A percentile compares a stretch with the other conserved stretches of the same genome.
phyloP scores from a whole-genome alignment of 208 protist species.

The Leishmania turanica region DNA sequence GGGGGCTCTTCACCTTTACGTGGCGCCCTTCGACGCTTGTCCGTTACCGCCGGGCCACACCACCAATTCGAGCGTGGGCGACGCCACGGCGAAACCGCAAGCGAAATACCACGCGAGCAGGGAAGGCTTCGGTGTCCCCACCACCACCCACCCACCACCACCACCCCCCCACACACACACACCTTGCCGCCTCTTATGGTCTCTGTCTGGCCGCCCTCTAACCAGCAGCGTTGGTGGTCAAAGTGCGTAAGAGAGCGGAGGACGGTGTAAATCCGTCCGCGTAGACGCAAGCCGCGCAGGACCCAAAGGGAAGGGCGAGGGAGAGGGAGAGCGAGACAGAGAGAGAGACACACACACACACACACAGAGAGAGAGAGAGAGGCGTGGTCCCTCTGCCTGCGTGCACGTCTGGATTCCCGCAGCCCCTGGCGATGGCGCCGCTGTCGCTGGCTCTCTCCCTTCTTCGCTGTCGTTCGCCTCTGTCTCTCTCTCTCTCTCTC shows the following conservation, averaged over 20 bases:
- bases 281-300: not conserved
- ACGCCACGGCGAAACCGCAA: not conserved
- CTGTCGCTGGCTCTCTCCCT: not conserved
- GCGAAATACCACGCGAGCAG: not conserved
- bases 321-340: not conserved
- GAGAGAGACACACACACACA: not conserved
- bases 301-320: not conserved
- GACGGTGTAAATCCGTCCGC: not conserved
- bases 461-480: not conserved
- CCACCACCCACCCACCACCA: too few species aligned
- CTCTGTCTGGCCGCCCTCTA: not conserved
- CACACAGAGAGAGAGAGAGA: not conserved
- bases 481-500: not conserved
- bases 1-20: not conserved
- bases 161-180: too few species aligned
- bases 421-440: not conserved
- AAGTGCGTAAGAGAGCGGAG: not conserved
- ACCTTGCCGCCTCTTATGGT: too few species aligned
- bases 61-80: not conserved
- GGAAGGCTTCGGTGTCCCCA: not conserved
- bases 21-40: not conserved
- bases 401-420: not conserved
- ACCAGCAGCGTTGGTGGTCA: not conserved
- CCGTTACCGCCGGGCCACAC: not conserved
- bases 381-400: not conserved